These are phyloP conservation scores for Syzygium aqueum DNA, from an alignment of 345 rosid species.

Conservation along the genomic window DNA sequence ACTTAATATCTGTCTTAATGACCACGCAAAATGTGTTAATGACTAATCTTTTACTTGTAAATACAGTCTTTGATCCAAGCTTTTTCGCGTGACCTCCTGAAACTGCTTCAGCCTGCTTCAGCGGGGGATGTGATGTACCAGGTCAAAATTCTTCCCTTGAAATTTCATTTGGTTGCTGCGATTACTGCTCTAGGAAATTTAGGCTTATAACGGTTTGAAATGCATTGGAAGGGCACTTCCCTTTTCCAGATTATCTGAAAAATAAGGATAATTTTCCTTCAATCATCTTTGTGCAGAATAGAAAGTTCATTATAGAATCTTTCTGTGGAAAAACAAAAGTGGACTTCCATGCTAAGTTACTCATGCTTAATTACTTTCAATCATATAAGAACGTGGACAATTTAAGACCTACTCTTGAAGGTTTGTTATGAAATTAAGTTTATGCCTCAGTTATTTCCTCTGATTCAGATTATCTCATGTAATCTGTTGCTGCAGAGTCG, in stretches of 20 bases:
- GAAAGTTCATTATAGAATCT: neutral
- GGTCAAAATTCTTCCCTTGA: neutral
- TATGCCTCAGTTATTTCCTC: neutral
- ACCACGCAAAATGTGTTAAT: too few relatives aligned
- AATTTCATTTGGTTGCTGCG: neutral
- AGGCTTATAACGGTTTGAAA: neutral
- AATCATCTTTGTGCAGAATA: neutral
- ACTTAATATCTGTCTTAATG: neutral
- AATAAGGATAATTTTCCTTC: neutral
- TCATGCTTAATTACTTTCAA: neutral
- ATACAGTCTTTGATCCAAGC: too few relatives aligned
- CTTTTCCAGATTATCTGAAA: neutral
- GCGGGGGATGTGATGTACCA: too few relatives aligned
- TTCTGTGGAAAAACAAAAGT: neutral
- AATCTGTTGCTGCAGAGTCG: neutral
- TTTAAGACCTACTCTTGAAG: neutral
- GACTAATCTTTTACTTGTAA: too few relatives aligned
- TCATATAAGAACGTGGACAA: neutral
- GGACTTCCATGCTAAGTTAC: neutral
- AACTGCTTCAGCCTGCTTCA: too few relatives aligned
- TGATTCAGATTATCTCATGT: neutral
- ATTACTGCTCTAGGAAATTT: neutral
- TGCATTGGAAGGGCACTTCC: neutral
- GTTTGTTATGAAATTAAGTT: neutral
- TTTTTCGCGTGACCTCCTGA: too few relatives aligned